Conservation (phyloP, 257 asterid genomes). For the Nicotiana tabacum region DNA sequence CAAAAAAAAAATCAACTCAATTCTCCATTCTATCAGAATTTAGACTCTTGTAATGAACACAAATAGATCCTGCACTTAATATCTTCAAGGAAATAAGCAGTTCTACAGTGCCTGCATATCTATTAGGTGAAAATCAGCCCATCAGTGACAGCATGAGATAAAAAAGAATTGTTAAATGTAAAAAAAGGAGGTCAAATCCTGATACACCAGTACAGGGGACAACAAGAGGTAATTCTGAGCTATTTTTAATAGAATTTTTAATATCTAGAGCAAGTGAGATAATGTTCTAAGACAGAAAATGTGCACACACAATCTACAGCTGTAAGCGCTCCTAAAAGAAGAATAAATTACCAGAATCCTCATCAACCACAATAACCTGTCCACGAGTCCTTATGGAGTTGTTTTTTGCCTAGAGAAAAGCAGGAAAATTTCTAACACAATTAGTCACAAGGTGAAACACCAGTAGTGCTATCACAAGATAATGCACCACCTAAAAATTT, state of each 20-base stretch:
- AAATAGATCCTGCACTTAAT: not conserved
- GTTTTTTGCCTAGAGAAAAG: constrained; percentile 57
- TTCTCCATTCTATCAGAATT: not conserved
- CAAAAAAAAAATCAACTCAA: not conserved
- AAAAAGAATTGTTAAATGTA: not conserved
- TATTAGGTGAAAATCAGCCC: not conserved
- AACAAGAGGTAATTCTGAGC: not conserved
- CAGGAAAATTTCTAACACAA: constrained; percentile 7
- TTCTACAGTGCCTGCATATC: not conserved
- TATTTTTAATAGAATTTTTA: not conserved
- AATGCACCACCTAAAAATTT: not conserved
- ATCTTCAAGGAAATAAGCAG: not conserved
- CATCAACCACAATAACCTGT: constrained; percentile 58
- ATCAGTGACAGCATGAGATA: not conserved
- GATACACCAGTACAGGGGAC: not conserved
- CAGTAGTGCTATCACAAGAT: not conserved
- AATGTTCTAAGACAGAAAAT: not conserved
- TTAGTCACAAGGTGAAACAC: constrained; percentile 4
- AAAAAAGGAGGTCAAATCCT: not conserved
- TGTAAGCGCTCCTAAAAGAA: not conserved
- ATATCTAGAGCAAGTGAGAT: not conserved
- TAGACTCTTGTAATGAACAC: not conserved
- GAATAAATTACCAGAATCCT: constrained; percentile 57
- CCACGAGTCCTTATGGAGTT: constrained; percentile 54
- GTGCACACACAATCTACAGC: not conserved